Conservation (phyloP, 2,329 filamentous ascomycete genomes). For the Leptographium radiaticola region DNA sequence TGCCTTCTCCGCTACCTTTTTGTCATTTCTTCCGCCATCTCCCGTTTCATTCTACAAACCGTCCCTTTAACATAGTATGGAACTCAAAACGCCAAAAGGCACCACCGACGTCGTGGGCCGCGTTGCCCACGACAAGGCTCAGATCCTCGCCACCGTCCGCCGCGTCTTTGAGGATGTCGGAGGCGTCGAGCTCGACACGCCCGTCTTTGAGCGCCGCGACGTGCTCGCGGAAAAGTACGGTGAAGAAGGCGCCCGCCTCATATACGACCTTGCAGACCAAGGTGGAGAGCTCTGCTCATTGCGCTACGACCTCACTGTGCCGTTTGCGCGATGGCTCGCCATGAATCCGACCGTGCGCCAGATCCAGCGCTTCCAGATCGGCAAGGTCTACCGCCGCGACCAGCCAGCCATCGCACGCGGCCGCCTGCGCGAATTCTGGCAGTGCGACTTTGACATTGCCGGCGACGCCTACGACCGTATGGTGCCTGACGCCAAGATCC, state of each 20-base stretch:
- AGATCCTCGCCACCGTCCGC: not conserved
- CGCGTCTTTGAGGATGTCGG: conserved; percentile 39
- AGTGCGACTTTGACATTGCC: conserved; percentile 93
- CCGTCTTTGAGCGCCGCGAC: conserved; percentile 48
- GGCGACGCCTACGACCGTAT: conserved; percentile 71
- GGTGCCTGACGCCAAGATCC: conserved; percentile 81
- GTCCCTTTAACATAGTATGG: not conserved
- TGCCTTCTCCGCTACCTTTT: too few relatives aligned
- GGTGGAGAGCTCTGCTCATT: conserved; percentile 70
- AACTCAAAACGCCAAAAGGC: not conserved
- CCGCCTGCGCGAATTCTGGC: conserved; percentile 89
- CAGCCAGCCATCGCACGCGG: conserved; percentile 65
- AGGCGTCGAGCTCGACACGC: conserved; percentile 56
- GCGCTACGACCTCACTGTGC: conserved; percentile 52
- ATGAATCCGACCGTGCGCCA: conserved; percentile 70
- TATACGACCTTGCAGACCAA: conserved; percentile 68
- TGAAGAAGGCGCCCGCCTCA: conserved; percentile 52
- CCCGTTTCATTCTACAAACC: too few relatives aligned
- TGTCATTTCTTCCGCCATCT: too few relatives aligned
- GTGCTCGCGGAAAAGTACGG: conserved; percentile 41
- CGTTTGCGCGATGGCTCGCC: conserved; percentile 80
- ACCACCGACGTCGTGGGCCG: not conserved
- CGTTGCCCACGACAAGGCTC: not conserved
- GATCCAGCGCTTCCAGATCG: conserved; percentile 90
- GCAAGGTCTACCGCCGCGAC: conserved; percentile 60